Base-by-base conservation (phyloP, 495 filamentous ascomycete species). In the Penicillium psychrofluorescens region DNA sequence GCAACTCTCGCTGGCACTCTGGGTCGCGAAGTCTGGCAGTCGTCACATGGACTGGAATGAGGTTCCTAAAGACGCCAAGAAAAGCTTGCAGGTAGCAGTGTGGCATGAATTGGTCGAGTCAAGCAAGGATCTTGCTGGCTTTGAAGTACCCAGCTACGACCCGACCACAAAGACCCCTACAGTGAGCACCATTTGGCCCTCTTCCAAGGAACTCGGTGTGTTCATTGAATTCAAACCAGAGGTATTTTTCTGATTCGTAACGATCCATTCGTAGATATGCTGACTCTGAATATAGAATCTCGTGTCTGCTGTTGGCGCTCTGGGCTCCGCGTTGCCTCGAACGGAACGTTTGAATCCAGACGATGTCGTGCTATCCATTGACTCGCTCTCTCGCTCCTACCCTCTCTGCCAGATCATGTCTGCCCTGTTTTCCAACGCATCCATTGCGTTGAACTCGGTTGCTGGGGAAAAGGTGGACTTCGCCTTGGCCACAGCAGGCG, bases 1-100 rank as follows among this genome's bases (percentile, higher is more conserved):
- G 9, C 74, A 78, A 38, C 70, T 97, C 8, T 81, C 84, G 43
- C 80, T 89, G 43, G 77, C 95, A 11, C 75, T 96, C 45, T 97
- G 90, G 88, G 90, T 96, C 4, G 94, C 92, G 7, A 92, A 96
- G 53, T 74, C 85, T 54, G 88, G 87, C 29, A 96, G 86, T 66
- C 78, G 80, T 48, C 92, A 99, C 57, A 87, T 97, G 76, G 91
- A 95, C 65, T 86, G 80, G 81, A 80, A 89, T 57, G 86, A 88
- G 52, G 80, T 89, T 2, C 88, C 88, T 9, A 78, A 81, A 49
- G 81, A 83, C 11, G 80, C 82, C 34, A 81, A 83, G 27, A 76
- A 81, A 35, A 79, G 71, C 40, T 71, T 91, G 47, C 81, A 84
- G 16, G 86, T 95, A 8, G 77, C 82, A 11, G 89, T 89, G 11